Conservation (phyloP, 345 rosid genomes). For the Psidium friedrichsthalianum region DNA sequence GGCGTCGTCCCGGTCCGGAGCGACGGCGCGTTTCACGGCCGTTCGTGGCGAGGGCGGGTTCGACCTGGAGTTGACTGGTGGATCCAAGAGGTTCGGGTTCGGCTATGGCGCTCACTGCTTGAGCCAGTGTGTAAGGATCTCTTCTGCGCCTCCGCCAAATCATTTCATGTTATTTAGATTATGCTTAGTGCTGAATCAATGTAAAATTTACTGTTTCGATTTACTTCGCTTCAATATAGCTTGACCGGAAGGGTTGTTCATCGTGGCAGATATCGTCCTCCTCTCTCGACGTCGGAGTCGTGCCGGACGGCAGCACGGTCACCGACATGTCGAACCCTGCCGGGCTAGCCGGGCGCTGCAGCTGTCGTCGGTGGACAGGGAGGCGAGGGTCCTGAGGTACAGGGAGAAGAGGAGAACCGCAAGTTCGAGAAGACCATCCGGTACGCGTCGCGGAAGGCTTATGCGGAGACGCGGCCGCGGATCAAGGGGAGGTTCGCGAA, state of each 20-base stretch:
- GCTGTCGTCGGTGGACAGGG: constrained; percentile 71
- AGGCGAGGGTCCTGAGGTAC: constrained; percentile 91
- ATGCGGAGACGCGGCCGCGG: constrained; percentile 89
- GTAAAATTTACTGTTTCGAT: not conserved
- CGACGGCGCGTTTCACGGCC: constrained; percentile 9
- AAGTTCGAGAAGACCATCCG: constrained; percentile 96
- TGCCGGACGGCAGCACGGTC: constrained; percentile 65
- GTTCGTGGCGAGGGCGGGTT: constrained; percentile 36
- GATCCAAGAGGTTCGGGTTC: constrained; percentile 34
- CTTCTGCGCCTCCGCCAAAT: not conserved
- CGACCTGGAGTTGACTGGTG: constrained; percentile 46
- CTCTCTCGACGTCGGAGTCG: constrained; percentile 81
- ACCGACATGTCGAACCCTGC: constrained; percentile 15
- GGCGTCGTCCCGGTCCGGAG: not conserved
- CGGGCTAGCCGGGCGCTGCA: constrained; percentile 27
- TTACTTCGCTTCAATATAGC: not conserved
- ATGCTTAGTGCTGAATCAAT: not conserved
- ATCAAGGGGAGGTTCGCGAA: constrained; percentile 94
- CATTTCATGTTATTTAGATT: not conserved
- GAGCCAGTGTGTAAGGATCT: constrained; percentile 59
- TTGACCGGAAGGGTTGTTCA: not conserved
- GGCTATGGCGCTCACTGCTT: constrained; percentile 33
- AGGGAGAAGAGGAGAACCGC: constrained; percentile 92
- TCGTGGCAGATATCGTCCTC: constrained; percentile 70
- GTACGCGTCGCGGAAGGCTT: constrained; percentile 88